These are phyloP conservation scores for Lotus japonicus DNA, from an alignment of 306 rosid genomes.

Conservation along the genomic window DNA sequence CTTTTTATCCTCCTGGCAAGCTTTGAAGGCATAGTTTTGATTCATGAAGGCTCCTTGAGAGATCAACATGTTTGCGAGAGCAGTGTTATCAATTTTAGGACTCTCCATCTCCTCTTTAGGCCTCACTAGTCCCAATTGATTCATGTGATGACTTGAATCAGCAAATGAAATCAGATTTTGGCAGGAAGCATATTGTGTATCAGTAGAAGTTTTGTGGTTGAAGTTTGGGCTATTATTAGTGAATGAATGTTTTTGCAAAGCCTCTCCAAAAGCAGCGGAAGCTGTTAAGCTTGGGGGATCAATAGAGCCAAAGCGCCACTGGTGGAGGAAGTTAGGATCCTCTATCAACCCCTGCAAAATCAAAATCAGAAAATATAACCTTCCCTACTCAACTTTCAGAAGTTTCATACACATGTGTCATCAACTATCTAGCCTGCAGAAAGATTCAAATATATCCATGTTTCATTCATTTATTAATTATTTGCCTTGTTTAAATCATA, in stretches of 20 bases:
- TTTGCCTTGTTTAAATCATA: neutral
- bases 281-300: slow-evolving; percentile 1
- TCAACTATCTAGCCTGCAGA: neutral
- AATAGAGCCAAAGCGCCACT: slow-evolving; percentile 54
- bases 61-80: slow-evolving; percentile 39
- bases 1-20: slow-evolving; percentile 36
- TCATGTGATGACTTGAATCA: slow-evolving; percentile 28
- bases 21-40: slow-evolving; percentile 34
- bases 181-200: slow-evolving; percentile 35
- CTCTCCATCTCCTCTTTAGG: slow-evolving; percentile 56
- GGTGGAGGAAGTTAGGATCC: slow-evolving; percentile 51
- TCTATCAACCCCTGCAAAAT: slow-evolving; percentile 53
- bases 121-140: slow-evolving; percentile 46
- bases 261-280: slow-evolving; percentile 60
- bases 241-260: slow-evolving; percentile 41
- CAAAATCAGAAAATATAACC: neutral
- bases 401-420: neutral
- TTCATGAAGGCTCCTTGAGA: slow-evolving; percentile 41
- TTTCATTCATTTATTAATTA: neutral
- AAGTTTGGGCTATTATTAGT: slow-evolving; percentile 35
- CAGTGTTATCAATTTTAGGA: slow-evolving; percentile 25
- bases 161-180: slow-evolving; percentile 48
- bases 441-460: neutral
- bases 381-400: neutral
- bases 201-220: slow-evolving; percentile 31